These are phyloP conservation scores for Carex littledalei DNA, from an alignment of 176 grass and related monocot species.

Conservation along the genomic window DNA sequence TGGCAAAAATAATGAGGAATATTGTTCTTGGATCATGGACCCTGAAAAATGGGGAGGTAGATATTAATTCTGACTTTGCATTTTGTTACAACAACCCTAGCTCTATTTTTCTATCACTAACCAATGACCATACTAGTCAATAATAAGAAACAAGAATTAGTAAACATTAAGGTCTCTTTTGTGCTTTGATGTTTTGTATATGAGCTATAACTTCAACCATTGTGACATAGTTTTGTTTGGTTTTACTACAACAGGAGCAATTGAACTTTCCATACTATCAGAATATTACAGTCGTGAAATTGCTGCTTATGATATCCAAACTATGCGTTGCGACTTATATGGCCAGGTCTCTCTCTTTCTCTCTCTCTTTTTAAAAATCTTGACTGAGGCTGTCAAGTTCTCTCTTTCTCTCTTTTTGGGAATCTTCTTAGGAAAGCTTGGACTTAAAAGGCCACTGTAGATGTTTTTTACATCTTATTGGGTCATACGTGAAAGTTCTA, in stretches of 20 bases:
- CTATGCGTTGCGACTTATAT: slow-evolving; percentile 84
- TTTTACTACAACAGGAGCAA: slow-evolving; percentile 54
- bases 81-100: neutral
- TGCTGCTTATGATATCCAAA: slow-evolving; percentile 95
- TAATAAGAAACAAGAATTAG: neutral
- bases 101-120: neutral
- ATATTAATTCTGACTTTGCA: neutral
- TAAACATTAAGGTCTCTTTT: neutral
- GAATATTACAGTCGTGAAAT: slow-evolving; percentile 90
- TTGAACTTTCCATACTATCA: slow-evolving; percentile 80
- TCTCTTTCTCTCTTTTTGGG: neutral
- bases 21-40: slow-evolving; percentile 94
- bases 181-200: slow-evolving; percentile 19
- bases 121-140: neutral
- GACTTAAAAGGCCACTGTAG: neutral
- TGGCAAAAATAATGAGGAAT: slow-evolving; percentile 84
- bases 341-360: slow-evolving; percentile 45
- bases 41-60: slow-evolving; percentile 98
- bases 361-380: neutral
- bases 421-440: neutral
- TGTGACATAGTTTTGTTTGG: slow-evolving; percentile 4
- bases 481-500: neutral
- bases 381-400: neutral
- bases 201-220: neutral
- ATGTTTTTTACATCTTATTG: neutral